Evolutionary conservation across 2,329 filamentous ascomycete species (phyloP).

Genomic region (Aspergillus sp.): DNA sequence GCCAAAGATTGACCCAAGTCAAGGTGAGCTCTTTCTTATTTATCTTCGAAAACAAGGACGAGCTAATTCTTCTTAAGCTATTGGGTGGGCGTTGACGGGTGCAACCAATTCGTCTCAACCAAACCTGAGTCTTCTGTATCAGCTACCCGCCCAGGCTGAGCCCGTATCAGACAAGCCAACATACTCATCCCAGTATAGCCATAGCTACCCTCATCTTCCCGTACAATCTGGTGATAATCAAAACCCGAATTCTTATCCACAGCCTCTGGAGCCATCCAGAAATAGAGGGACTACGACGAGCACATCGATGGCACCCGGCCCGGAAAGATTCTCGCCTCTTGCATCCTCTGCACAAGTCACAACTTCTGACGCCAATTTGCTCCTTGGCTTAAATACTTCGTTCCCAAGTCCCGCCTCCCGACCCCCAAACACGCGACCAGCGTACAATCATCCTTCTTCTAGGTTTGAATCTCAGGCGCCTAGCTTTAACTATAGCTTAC

Average conservation of each 20-base stretch:
- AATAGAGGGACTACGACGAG: constrained; percentile 23
- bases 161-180: constrained; percentile 29
- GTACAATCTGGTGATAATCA: constrained; percentile 24
- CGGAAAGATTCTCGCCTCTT: constrained; percentile 32
- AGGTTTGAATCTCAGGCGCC: constrained; percentile 24
- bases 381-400: constrained; percentile 53
- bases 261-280: constrained; percentile 35
- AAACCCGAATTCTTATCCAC: constrained; percentile 28
- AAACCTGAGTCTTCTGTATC: constrained; percentile 78
- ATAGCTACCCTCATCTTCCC: constrained; percentile 29
- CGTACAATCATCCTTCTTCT: constrained; percentile 24
- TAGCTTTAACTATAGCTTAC: constrained; percentile 26
- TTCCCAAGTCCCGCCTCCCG: constrained; percentile 32
- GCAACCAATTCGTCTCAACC: constrained; percentile 84
- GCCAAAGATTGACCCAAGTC: constrained; percentile 52
- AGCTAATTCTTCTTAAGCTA: constrained; percentile 53
- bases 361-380: constrained; percentile 40
- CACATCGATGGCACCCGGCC: constrained; percentile 23
- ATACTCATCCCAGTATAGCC: constrained; percentile 34
- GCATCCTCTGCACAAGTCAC: constrained; percentile 47
- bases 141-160: constrained; percentile 50
- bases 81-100: constrained; percentile 85
- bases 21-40: constrained; percentile 46
- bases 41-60: not conserved
- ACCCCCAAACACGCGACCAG: constrained; percentile 24